These are phyloP conservation scores for Naganishia onofrii DNA, from an alignment of 768 basidiomycete species.

Conservation along the genomic window DNA sequence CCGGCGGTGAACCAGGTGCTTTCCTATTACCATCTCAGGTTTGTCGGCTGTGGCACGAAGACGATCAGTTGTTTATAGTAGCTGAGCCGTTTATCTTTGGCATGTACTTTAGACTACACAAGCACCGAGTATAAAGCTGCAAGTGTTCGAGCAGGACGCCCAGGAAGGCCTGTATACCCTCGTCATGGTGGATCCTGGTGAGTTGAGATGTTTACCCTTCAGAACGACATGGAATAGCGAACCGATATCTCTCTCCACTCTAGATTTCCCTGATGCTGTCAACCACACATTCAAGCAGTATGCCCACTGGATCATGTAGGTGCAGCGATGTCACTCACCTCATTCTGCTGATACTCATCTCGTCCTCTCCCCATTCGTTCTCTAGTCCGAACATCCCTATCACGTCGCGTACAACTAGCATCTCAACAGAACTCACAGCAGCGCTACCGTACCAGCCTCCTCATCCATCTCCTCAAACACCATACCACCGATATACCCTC, in stretches of 20 bases:
- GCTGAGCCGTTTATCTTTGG: conserved; percentile 14
- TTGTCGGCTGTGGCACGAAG: conserved; percentile 30
- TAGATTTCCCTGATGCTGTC: conserved; percentile 77
- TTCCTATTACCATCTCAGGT: conserved; percentile 71
- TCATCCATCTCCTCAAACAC: conserved; percentile 82
- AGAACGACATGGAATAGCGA: neutral
- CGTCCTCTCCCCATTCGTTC: conserved; percentile 1
- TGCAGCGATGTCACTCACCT: conserved; percentile 21
- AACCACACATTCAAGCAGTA: conserved; percentile 66
- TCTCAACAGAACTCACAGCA: conserved; percentile 38
- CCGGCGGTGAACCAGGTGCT: conserved; percentile 65
- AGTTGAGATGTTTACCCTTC: neutral
- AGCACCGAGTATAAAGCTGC: conserved; percentile 67
- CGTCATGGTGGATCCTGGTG: conserved; percentile 82
- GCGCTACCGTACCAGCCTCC: conserved; percentile 70
- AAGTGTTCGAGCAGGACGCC: conserved; percentile 65
- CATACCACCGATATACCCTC: conserved; percentile 82
- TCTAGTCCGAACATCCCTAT: conserved; percentile 77
- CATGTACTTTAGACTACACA: conserved; percentile 59
- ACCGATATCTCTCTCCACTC: neutral
- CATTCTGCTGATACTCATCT: conserved; percentile 16
- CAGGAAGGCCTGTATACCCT: conserved; percentile 78
- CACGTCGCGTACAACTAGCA: conserved; percentile 56
- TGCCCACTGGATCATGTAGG: conserved; percentile 83
- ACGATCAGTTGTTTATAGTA: neutral